Evolutionary conservation across 2,329 filamentous ascomycete species (phyloP), one percentile per base, ranked within the genome.

Genomic region (Pseudopyricularia cyperi): DNA sequence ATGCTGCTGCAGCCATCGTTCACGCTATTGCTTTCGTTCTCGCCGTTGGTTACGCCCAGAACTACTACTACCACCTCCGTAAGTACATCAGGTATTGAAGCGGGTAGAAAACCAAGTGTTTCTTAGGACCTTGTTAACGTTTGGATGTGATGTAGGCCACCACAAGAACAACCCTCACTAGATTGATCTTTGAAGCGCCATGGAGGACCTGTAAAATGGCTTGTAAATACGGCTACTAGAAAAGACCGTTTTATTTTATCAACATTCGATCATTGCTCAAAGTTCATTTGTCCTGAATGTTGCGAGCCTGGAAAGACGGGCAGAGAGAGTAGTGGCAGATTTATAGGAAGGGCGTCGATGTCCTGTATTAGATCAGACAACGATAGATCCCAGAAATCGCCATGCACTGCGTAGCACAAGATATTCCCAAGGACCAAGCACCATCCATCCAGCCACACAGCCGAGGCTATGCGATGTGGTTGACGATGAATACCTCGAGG

Each of bases 131-230:
- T 2, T 22, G 12, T 50, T 33, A 39, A 51, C 52, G 11, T 2
- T n/a, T 22, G 11, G 14, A 28, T n/a, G 49, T 15, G 6, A 7
- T 15, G 1, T 62, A 98, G 93, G 93, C 65, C 91, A 98, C 82
- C 91, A 97, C 87, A 98, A 98, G 87, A 97, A 98, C 86, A 94
- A 98, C 73, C 87, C 89, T 64, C 93, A 98, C 79, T 98, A 94
- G 76, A 66, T 42, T 48, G 37, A 46, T 37, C 22, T 11, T 44
- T 12, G 24, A 24, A 19, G 19, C 39, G 17, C 14, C 46, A 52
- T 52, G 56, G 55, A 54, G 39, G 47, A 56, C 53, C 52, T 44
- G 39, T 44, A 52, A 52, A 54, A 52, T 61, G 61, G 57, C 62
- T 64, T 72, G 69, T 71, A 71, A 60, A 71, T 72, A 71, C 66